phyloP scores from a whole-genome alignment of 2,329 filamentous ascomycete genomes.

The Ploettnerulaceae sp. region DNA sequence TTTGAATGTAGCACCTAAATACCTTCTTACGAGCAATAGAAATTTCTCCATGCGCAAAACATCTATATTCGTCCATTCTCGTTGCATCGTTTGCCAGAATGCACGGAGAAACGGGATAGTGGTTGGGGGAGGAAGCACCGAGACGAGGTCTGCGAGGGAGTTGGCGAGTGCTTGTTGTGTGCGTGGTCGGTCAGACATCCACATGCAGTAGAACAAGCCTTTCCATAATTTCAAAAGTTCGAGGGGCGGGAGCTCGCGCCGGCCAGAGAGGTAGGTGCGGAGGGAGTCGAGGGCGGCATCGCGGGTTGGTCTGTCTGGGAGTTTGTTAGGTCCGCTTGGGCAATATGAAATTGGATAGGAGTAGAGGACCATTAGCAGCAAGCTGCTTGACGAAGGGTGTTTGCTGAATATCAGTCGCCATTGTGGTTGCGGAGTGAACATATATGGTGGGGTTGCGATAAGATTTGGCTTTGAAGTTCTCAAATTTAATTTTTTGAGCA shows the following conservation, averaged over 20 bases:
- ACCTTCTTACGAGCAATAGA: conserved; percentile 74
- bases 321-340: not conserved
- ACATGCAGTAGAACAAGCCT: conserved; percentile 87
- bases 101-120: conserved; percentile 49
- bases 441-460: conserved; percentile 8
- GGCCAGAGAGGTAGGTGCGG: conserved; percentile 64
- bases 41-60: conserved; percentile 88
- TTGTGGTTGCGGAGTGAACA: conserved; percentile 7
- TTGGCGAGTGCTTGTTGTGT: conserved; percentile 79
- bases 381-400: conserved; percentile 36
- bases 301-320: conserved; percentile 68
- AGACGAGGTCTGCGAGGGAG: conserved; percentile 68
- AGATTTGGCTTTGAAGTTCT: too few relatives aligned
- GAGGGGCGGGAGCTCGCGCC: conserved; percentile 54
- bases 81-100: conserved; percentile 67
- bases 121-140: conserved; percentile 47
- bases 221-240: conserved; percentile 91
- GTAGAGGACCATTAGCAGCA: conserved; percentile 33
- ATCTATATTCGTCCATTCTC: conserved; percentile 68
- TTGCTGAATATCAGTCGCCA: conserved; percentile 30
- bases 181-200: conserved; percentile 88
- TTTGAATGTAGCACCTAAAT: conserved; percentile 65
- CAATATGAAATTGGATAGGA: not conserved
- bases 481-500: conserved; percentile 1
- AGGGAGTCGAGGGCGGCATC: conserved; percentile 74